phyloP scores from a whole-genome alignment of 345 rosid species.

The Populus davidiana region DNA sequence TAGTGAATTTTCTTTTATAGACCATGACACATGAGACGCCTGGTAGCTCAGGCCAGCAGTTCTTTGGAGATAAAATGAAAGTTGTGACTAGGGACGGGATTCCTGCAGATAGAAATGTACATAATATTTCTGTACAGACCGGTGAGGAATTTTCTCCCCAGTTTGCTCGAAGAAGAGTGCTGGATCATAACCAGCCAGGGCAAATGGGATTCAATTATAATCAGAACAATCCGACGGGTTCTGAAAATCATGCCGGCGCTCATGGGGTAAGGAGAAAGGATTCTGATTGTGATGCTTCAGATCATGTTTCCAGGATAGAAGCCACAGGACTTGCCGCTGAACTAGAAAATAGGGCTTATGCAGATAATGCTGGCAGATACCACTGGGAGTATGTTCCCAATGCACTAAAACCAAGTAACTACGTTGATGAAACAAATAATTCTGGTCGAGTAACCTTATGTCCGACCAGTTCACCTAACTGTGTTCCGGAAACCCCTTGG shows the following conservation, averaged over 20 bases:
- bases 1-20: neutral
- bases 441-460: conserved; percentile 15
- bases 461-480: conserved; percentile 6
- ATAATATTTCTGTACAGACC: conserved; percentile 54
- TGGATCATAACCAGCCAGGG: conserved; percentile 17
- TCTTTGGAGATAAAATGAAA: conserved; percentile 29
- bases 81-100: neutral
- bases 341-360: conserved; percentile 25
- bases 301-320: conserved; percentile 23
- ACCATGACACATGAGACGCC: conserved; percentile 52
- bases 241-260: conserved; percentile 39
- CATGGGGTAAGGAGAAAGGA: conserved; percentile 41
- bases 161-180: conserved; percentile 44
- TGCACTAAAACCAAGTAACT: conserved; percentile 20
- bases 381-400: conserved; percentile 26
- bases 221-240: conserved; percentile 32
- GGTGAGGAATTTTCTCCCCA: conserved; percentile 80
- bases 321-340: conserved; percentile 23
- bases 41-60: conserved; percentile 35
- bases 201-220: conserved; percentile 19
- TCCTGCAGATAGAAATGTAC: conserved; percentile 25
- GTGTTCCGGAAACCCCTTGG: conserved; percentile 39
- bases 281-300: conserved; percentile 36
- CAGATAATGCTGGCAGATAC: conserved; percentile 22
- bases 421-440: conserved; percentile 16